These are phyloP conservation scores for Pythium brachiatum DNA, from an alignment of 352 stramenopile genomes.

Conservation along the genomic window DNA sequence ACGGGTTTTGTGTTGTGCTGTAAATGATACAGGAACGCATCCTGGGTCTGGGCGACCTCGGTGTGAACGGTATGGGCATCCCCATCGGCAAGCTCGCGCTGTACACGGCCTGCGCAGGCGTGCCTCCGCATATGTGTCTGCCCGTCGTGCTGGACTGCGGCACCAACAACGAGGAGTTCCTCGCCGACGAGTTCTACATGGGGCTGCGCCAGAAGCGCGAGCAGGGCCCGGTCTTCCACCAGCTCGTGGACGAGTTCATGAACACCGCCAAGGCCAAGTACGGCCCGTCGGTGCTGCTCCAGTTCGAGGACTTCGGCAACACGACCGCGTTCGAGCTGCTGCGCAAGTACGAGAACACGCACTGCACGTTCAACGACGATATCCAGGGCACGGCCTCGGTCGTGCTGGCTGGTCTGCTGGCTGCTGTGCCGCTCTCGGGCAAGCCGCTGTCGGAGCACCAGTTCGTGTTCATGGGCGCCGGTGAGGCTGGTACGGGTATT, in stretches of 20 bases:
- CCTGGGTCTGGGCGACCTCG: slow-evolving; percentile 94
- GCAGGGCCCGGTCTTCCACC: slow-evolving; percentile 88
- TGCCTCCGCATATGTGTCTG: slow-evolving; percentile 91
- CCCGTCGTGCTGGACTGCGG: slow-evolving; percentile 95
- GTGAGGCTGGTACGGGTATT: slow-evolving; percentile 93
- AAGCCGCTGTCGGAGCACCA: slow-evolving; percentile 89
- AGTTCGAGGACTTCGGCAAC: slow-evolving; percentile 90
- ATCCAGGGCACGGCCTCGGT: slow-evolving; percentile 91
- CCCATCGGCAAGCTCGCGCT: slow-evolving; percentile 94
- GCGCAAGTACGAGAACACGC: slow-evolving; percentile 81
- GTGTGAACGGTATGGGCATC: slow-evolving; percentile 89
- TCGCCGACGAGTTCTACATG: slow-evolving; percentile 94
- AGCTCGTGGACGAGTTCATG: slow-evolving; percentile 97
- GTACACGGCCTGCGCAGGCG: slow-evolving; percentile 93
- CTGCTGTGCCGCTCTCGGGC: slow-evolving; percentile 66
- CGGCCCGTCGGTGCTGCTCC: slow-evolving; percentile 79
- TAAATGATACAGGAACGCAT: slow-evolving; percentile 88
- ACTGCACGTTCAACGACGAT: slow-evolving; percentile 96
- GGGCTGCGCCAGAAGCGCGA: slow-evolving; percentile 90
- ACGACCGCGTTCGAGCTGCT: slow-evolving; percentile 83
- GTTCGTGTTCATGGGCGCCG: slow-evolving; percentile 94
- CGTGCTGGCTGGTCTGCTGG: slow-evolving; percentile 75
- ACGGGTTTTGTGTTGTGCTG: background rate
- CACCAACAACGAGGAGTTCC: slow-evolving; percentile 94
- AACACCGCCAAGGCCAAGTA: slow-evolving; percentile 89